Evolutionary conservation across 73 alveolate genomes (phyloP), one percentile per base, ranked within the genome.

Genomic region (Loxodes magnus): DNA sequence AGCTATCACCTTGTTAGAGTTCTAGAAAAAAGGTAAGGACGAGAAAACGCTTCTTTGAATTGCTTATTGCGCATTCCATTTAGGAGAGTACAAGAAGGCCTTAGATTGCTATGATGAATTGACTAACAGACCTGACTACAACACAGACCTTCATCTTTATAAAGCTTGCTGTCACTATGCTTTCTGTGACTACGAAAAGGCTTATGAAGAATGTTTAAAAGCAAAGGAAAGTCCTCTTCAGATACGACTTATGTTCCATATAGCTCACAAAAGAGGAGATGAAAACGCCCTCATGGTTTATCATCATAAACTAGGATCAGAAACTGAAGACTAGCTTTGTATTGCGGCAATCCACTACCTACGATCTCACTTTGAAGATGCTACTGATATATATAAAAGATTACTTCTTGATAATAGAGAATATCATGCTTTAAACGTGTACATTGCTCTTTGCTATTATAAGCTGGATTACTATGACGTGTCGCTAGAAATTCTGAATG

Each of bases 81-180:
- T 72, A 19, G 96, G 96, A 21, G 96, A 84, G 76, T 84, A 84
- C 62, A 74, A 68, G 64, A 84, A 79, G 56, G 86, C 96, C 2
- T 64, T 84, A 57, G 96, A 88, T 35, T 71, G 75, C 29, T 88
- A 88, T 59, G 90, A 83, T 24, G 92, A 74, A 22, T 68, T 84
- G 21, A 83, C 74, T 88, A 54, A 77, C 44, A 65, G 43, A 20
- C 66, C 56, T 27, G 76, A 59, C 63, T 76, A 66, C 60, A 82
- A 74, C 43, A 56, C 60, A 38, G 86, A 87, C 52, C 46, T 79
- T 16, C 98, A 87, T 54, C 60, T 85, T 3, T 90, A 70, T 67
- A 85, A 83, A 46, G 94, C 97, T 2, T 93, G 99, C 74, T 83
- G 97, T 50, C 74, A 71, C 43, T 93, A 93, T 77, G 99, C 98